Evolutionary conservation across 768 basidiomycete genomes (phyloP).

Genomic region (Mycena galopus): DNA sequence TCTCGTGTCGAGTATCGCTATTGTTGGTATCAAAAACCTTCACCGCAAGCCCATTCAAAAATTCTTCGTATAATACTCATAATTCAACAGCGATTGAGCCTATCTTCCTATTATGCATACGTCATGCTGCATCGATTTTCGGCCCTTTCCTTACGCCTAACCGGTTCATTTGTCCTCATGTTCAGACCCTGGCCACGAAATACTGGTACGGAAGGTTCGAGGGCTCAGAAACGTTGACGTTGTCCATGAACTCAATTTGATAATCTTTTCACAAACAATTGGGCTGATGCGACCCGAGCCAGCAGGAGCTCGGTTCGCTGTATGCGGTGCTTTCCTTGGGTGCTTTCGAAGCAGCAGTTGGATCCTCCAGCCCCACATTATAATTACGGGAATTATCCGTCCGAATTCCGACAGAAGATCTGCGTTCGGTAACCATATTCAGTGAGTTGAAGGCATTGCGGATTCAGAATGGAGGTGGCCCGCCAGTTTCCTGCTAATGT

Average conservation of each 20-base stretch:
- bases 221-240: neutral
- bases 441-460: neutral
- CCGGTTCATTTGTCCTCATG: neutral
- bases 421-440: neutral
- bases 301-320: too few relatives aligned
- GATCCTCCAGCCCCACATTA: neutral
- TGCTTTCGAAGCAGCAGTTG: conserved; percentile 2
- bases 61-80: neutral
- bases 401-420: neutral
- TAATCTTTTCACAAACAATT: neutral
- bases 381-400: neutral
- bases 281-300: neutral
- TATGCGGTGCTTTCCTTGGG: conserved; percentile 14
- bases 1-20: neutral
- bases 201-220: neutral
- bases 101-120: conserved; percentile 6
- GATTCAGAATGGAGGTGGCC: too few relatives aligned
- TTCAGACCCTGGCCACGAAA: neutral
- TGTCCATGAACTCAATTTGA: too few relatives aligned
- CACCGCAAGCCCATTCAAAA: neutral
- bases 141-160: neutral
- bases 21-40: conserved; percentile 14
- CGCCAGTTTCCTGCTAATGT: too few relatives aligned
- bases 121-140: neutral
- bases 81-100: conserved; percentile 8